phyloP scores from a whole-genome alignment of 2,329 filamentous ascomycete species.

The Alternaria gaisen region DNA sequence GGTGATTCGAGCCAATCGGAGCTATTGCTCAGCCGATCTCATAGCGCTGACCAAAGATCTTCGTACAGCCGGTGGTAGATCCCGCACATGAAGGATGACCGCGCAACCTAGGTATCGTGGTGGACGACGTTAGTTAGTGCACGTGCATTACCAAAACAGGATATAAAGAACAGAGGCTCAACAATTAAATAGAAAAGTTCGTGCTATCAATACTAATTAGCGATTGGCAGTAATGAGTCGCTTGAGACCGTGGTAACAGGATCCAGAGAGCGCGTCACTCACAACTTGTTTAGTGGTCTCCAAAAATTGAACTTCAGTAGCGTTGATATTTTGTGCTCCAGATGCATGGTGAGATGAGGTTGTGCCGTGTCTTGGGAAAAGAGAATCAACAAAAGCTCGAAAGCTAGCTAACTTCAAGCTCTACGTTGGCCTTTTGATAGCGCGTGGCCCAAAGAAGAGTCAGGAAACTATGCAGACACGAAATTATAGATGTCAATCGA shows the following conservation, averaged over 20 bases:
- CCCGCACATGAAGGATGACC: not conserved
- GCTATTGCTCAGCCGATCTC: not conserved
- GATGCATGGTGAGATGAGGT: not conserved
- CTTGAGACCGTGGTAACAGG: not conserved
- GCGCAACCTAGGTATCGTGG: not conserved
- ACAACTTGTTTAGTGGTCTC: not conserved
- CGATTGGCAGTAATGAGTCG: not conserved
- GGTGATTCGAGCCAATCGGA: not conserved
- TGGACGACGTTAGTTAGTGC: not conserved
- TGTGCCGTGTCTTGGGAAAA: rapidly evolving
- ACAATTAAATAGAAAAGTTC: rapidly evolving
- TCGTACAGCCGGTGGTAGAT: not conserved
- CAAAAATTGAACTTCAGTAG: not conserved
- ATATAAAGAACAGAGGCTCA: not conserved
- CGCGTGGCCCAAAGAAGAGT: rapidly evolving
- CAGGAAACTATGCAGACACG: not conserved
- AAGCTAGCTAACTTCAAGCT: not conserved
- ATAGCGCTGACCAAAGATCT: not conserved
- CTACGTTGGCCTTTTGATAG: not conserved
- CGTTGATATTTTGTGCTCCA: not conserved
- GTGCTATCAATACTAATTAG: not conserved
- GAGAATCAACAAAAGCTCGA: not conserved
- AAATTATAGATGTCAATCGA: not conserved
- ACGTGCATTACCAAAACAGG: not conserved
- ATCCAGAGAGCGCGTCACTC: not conserved